Base-by-base conservation (phyloP, 2,329 filamentous ascomycete species). In the Chaetomiaceae sp. region DNA sequence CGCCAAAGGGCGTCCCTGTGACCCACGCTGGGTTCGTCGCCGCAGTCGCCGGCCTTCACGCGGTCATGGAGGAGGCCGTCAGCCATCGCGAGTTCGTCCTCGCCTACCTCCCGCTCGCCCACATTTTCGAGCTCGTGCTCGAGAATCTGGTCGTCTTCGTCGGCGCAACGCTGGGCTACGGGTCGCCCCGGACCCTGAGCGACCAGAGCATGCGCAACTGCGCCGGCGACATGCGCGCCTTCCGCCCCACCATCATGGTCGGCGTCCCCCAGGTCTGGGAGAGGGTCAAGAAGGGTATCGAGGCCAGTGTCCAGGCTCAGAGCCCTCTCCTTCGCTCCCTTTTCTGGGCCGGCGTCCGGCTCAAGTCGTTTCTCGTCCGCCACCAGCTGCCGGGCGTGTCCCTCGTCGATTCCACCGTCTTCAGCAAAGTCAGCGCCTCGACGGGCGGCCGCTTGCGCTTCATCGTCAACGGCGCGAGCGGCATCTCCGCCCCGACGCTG, bases 231-330 rank as follows among this genome's bases (percentile, higher is more conserved):
- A 96, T 99, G 71, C 86, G 87, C 54, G 91, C 96, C 65, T 86
- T 97, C 66, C 81, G 80, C 61, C 93, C 93, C 1, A 95, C 90
- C 2, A 80, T 96, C 65, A 80, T 99, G 66, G 87, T 96, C 34
- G 93, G 93, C 67, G 93, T 99, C 3, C 93, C 93, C 2, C 91
- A 95, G 52, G 86, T 99, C 27, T 99, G 92, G 91, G 93, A 99
- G 72, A 91, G 89, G 1, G 86, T 99, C 63, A 92, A 90, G 76
- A 99, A 99, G 76, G 93, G 93, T 48, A 87, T 99, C 62, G 75
- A 92, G 57, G 72, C 75, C 62, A 89, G 90, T 69, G 84, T 97
- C 54, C 85, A 87, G 65, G 73, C 78, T 51, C 79, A 86, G 55
- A 84, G 83, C 62, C 69, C 78, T n/a, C 51, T 97, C 37, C 78